phyloP scores from a whole-genome alignment of 768 basidiomycete species.

The Psilocybe cubensis region DNA sequence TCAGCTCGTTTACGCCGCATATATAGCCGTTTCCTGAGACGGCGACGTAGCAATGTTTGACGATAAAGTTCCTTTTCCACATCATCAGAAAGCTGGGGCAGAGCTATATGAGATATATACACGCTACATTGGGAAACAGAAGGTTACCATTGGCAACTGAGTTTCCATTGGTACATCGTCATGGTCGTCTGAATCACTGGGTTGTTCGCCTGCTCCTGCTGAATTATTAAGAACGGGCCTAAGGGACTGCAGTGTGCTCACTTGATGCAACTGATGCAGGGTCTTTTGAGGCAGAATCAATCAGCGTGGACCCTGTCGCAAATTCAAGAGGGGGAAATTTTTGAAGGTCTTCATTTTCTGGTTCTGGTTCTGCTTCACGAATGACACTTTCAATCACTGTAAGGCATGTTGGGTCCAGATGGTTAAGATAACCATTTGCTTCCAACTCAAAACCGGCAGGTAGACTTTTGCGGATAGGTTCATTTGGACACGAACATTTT shows the following conservation, averaged over 20 bases:
- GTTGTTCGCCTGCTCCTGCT: not conserved
- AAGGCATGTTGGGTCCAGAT: slow-evolving; percentile 25
- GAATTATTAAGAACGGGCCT: not conserved
- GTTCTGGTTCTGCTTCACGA: slow-evolving; percentile 19
- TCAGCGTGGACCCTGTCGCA: not conserved
- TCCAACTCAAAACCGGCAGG: not conserved
- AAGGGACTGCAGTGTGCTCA: not conserved
- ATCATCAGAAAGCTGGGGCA: not conserved
- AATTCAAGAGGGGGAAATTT: not conserved
- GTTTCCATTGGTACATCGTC: not conserved
- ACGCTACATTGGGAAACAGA: not conserved
- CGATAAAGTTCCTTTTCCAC: not conserved
- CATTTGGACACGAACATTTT: not conserved
- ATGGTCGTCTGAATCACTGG: not conserved
- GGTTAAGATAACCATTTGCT: slow-evolving; percentile 13
- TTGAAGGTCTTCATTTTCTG: not conserved
- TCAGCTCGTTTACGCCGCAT: slow-evolving; percentile 75
- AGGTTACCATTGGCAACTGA: not conserved
- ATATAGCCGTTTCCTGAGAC: slow-evolving; percentile 63
- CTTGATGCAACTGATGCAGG: not conserved
- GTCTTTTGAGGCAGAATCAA: not conserved
- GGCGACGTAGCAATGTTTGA: slow-evolving; percentile 45
- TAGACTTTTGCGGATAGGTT: not conserved
- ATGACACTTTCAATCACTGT: slow-evolving; percentile 28
- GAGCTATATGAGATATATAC: not conserved